A percentile compares a stretch with the other conserved stretches of the same genome.
These are phyloP conservation scores for Rubroboletus satanas DNA, from an alignment of 768 basidiomycete species.

Conservation along the genomic window DNA sequence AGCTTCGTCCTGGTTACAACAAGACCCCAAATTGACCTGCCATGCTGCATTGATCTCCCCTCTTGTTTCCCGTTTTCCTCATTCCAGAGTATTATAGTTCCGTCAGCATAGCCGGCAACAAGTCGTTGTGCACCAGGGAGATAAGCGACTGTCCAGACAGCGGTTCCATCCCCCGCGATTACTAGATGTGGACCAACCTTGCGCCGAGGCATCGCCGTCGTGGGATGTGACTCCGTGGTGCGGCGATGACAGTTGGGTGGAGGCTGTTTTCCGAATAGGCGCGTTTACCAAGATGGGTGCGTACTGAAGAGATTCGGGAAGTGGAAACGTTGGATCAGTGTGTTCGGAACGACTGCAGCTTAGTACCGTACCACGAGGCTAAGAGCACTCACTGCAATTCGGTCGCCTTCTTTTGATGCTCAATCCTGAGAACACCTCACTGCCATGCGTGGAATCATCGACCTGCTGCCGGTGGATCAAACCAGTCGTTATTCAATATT, in stretches of 20 bases:
- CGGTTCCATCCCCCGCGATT: neutral
- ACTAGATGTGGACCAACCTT: neutral
- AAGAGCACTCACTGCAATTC: neutral
- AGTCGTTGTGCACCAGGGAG: neutral
- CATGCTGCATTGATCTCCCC: neutral
- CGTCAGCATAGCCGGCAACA: neutral
- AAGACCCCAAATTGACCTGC: neutral
- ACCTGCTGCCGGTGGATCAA: neutral
- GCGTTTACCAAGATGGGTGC: neutral
- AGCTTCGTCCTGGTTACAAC: neutral
- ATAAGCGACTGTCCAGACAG: neutral
- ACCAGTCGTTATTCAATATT: too few species aligned
- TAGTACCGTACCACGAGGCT: neutral
- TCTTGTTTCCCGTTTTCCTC: neutral
- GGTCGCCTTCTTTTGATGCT: neutral
- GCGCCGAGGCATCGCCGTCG: neutral
- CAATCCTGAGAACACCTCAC: neutral
- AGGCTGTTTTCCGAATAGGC: neutral
- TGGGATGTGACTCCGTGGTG: neutral
- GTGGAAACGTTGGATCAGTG: neutral
- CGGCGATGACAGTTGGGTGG: neutral
- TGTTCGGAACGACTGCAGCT: neutral
- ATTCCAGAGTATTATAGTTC: neutral
- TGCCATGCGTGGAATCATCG: neutral
- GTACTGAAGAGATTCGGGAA: neutral